Conservation (phyloP, 176 grass and related monocot species). For the Pontederia crassipes region DNA sequence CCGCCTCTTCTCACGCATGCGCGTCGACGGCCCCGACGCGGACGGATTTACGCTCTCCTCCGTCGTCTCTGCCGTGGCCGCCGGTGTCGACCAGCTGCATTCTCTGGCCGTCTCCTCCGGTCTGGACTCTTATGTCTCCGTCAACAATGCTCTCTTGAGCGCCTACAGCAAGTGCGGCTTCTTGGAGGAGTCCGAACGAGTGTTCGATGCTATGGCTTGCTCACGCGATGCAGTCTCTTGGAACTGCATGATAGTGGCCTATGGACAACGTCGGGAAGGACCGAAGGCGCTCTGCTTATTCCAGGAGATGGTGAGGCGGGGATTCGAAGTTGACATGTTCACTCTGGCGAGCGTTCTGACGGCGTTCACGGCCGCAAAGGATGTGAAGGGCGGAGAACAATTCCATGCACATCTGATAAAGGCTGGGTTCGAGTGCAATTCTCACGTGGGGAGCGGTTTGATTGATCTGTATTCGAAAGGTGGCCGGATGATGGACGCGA, state of each 20-base stretch:
- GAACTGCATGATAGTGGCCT: conserved; percentile 44
- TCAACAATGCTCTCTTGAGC: conserved; percentile 35
- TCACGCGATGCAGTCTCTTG: conserved; percentile 23
- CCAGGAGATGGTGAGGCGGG: conserved; percentile 29
- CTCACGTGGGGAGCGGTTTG: conserved; percentile 30
- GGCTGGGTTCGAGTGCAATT: conserved; percentile 6
- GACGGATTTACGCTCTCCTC: conserved; percentile 31
- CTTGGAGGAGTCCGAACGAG: conserved; percentile 17
- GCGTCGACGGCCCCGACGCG: conserved; percentile 13
- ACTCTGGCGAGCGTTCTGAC: conserved; percentile 35
- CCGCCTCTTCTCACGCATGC: conserved; percentile 22
- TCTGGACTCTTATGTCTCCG: conserved; percentile 25
- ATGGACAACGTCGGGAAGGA: conserved; percentile 25
- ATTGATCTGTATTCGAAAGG: conserved; percentile 37
- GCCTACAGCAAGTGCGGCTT: conserved; percentile 25
- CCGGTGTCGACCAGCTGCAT: conserved; percentile 26
- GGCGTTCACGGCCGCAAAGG: conserved; percentile 19
- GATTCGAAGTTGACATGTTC: conserved; percentile 23
- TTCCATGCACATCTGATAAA: conserved; percentile 32
- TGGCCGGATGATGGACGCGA: conserved; percentile 18
- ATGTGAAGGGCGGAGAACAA: conserved; percentile 17
- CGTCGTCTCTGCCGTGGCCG: neutral
- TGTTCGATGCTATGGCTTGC: conserved; percentile 14
- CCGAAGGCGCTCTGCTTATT: conserved; percentile 28
- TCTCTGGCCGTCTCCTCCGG: conserved; percentile 13